These are phyloP conservation scores for Knufia petricola DNA, from an alignment of 2,329 filamentous ascomycete species.

Conservation along the genomic window DNA sequence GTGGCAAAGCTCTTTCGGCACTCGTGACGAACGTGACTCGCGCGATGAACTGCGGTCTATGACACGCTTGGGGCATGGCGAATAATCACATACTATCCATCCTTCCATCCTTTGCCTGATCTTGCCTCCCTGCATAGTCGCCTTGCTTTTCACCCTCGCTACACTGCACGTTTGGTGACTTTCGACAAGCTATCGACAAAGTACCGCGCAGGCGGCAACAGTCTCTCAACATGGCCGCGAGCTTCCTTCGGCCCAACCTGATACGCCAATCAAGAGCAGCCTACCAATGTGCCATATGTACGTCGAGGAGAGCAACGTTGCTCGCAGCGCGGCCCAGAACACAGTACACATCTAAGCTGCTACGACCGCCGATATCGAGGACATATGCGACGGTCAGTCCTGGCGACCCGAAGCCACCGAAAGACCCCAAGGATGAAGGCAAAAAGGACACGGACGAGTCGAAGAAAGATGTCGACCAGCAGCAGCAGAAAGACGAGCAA, in stretches of 20 bases:
- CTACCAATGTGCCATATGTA: constrained; percentile 43
- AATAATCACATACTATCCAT: not conserved
- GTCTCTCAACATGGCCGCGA: constrained; percentile 19
- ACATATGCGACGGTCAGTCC: constrained; percentile 37
- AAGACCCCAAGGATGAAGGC: constrained; percentile 21
- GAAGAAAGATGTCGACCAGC: constrained; percentile 25
- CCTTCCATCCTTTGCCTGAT: no score
- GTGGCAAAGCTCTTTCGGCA: not conserved
- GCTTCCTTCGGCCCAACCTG: constrained; percentile 21
- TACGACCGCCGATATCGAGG: constrained; percentile 29
- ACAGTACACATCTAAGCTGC: constrained; percentile 30
- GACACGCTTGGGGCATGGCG: not conserved
- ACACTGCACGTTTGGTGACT: no score
- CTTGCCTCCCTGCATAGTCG: no score
- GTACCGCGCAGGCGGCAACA: constrained; percentile 4
- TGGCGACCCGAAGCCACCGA: constrained; percentile 33
- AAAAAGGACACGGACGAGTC: constrained; percentile 21
- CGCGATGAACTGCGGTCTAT: not conserved
- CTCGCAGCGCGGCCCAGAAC: constrained; percentile 27
- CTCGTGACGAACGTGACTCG: constrained; percentile 6
- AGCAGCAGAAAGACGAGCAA: constrained; percentile 29
- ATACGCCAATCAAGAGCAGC: constrained; percentile 41
- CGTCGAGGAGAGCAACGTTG: constrained; percentile 32
- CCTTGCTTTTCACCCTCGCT: no score
- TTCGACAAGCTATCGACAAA: no score